Conservation (phyloP, 345 rosid genomes). For the Durio zibethinus region DNA sequence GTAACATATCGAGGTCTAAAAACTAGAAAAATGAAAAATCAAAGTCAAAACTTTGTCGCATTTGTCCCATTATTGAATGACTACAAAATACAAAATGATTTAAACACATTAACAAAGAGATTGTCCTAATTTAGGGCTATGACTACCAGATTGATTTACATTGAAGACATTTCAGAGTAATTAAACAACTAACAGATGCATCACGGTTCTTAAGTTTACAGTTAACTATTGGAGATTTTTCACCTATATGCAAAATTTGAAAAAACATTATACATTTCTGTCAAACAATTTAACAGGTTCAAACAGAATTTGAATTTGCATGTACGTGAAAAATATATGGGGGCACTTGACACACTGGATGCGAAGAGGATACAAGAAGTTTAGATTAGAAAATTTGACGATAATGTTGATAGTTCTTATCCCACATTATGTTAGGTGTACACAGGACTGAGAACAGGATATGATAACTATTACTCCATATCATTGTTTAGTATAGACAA, state of each 20-base stretch:
- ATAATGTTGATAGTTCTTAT: not conserved
- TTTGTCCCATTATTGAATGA: not conserved
- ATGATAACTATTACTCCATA: not conserved
- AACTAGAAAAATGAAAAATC: not conserved
- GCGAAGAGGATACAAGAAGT: not conserved
- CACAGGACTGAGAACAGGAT: not conserved
- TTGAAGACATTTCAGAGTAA: not conserved
- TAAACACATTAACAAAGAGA: not conserved
- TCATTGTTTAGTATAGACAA: not conserved
- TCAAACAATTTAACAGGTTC: not conserved
- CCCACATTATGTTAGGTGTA: not conserved
- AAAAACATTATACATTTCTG: not conserved
- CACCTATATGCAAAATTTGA: no score
- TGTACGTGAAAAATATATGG: not conserved
- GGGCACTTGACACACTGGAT: not conserved
- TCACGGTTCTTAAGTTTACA: not conserved
- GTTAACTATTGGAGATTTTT: not conserved
- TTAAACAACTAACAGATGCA: not conserved
- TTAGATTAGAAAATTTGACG: not conserved
- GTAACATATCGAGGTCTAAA: not conserved
- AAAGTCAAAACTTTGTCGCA: not conserved
- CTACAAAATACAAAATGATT: not conserved
- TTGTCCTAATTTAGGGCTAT: not conserved
- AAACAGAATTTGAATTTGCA: not conserved
- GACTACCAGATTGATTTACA: not conserved